Percentiles rank a stretch among this genome's conserved stretches.
Conservation (phyloP, 2,329 filamentous ascomycete species). For the Amauroascus verrucosus region DNA sequence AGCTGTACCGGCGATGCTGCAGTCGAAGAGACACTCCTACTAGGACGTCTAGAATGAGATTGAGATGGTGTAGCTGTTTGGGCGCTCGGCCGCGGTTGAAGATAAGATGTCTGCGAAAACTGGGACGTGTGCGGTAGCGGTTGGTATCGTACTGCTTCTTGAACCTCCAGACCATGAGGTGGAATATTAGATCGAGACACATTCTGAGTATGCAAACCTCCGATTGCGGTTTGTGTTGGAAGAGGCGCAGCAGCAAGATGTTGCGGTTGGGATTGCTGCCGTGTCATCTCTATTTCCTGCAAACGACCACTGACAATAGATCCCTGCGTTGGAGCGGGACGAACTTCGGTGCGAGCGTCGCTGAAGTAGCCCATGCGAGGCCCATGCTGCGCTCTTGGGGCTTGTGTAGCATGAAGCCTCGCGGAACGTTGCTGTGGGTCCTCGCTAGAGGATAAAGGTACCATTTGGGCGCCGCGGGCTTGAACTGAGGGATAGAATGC, state of each 20-base stretch:
- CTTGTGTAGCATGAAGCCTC: constrained; percentile 24
- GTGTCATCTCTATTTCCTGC: constrained; percentile 13
- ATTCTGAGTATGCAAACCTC: constrained; percentile 6
- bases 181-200: background rate
- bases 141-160: constrained; percentile 11
- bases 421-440: constrained; percentile 26
- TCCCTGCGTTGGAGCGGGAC: constrained; percentile 14
- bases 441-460: constrained; percentile 25
- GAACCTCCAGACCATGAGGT: constrained; percentile 10
- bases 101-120: constrained; percentile 27
- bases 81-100: constrained; percentile 16
- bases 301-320: constrained; percentile 1
- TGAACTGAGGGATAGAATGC: constrained; percentile 34
- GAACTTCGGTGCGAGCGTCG: constrained; percentile 31
- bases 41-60: constrained; percentile 16
- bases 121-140: constrained; percentile 12
- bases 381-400: constrained; percentile 29
- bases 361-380: constrained; percentile 38
- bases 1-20: constrained; percentile 14
- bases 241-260: background rate
- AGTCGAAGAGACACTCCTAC: constrained; percentile 13
- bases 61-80: constrained; percentile 8
- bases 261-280: constrained; percentile 7
- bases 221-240: background rate
- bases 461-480: constrained; percentile 24